Evolutionary conservation across 192 early-diverging fungal genomes (phyloP), one percentile per base, ranked within the genome.

Genomic region (Coemansia sp.): DNA sequence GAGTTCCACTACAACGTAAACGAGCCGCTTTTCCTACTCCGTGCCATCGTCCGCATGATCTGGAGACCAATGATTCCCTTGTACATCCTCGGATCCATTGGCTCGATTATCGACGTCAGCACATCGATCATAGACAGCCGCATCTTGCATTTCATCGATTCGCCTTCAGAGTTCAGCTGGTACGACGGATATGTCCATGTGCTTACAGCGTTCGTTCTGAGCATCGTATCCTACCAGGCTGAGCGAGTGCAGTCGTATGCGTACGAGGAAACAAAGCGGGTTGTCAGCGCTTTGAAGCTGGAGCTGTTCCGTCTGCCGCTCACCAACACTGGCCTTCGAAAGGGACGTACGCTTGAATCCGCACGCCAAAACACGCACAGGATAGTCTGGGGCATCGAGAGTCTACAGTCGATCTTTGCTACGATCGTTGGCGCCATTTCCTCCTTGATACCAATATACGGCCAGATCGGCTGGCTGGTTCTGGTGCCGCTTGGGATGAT

Each of bases 1-100:
- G 71, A 79, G 38, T 70, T 79, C 58, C 46, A 48, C n/a, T 79
- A 74, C 53, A 56, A 79, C 29, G 35, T 56, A 17, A 33, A 67
- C 5, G 71, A 79, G 64, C 52, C 67, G 4, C 40, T 79, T 43
- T 79, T 79, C 45, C 23, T 79, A 42, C 61, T 79, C 17, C 71
- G 71, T 11, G 76, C 71, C 19, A 64, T 79, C 23, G 9, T 58
- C 3, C 71, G 76, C 5, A 74, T 79, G 71, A 49, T 67, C 0
- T 79, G 76, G 76, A 63, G 76, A 14, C 76, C 76, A n/a, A 33
- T 74, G 56, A 49, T 79, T 9, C 76, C 76, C 1, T 33, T 79
- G 13, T 70, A 61, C n/a, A 49, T 70, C 8, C n/a, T 65, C 9
- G 49, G 59, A 4, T 60, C 57, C 15, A 19, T 74, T 23, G 4